phyloP scores from a whole-genome alignment of 768 basidiomycete species.

The Termitomyces eurrhizus region DNA sequence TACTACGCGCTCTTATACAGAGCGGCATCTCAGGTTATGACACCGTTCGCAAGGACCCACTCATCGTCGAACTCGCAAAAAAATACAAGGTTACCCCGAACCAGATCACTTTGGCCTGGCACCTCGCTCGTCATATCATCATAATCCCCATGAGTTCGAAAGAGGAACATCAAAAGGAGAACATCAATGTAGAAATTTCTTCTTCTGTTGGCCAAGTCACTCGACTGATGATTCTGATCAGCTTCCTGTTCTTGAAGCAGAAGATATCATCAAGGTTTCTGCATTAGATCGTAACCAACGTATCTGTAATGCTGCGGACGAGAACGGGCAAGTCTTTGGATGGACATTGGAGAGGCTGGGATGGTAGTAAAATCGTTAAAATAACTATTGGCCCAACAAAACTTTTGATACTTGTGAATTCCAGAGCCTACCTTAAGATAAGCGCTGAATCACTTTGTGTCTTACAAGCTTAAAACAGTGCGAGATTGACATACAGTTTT shows the following conservation, averaged over 20 bases:
- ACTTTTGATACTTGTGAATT: no score
- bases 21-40: conserved; percentile 30
- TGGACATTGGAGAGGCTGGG: conserved; percentile 37
- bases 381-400: neutral
- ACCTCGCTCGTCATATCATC: conserved; percentile 38
- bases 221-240: conserved; percentile 13
- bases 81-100: conserved; percentile 44
- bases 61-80: conserved; percentile 38
- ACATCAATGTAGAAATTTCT: conserved; percentile 36
- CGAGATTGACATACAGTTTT: no score
- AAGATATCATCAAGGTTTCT: conserved; percentile 43
- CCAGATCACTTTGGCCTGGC: conserved; percentile 52
- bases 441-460: no score
- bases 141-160: conserved; percentile 47
- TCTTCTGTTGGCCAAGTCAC: neutral
- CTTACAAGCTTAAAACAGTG: no score
- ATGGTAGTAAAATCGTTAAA: conserved; percentile 20
- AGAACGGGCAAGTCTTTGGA: conserved; percentile 31
- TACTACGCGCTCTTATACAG: neutral
- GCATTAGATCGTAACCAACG: conserved; percentile 38
- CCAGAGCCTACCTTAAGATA: no score
- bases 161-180: conserved; percentile 43
- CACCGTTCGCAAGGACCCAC: conserved; percentile 41
- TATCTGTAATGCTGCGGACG: conserved; percentile 35
- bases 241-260: conserved; percentile 31